Base-by-base conservation (phyloP, 2,329 filamentous ascomycete genomes). In the Coniosporium tulheliwenetii region DNA sequence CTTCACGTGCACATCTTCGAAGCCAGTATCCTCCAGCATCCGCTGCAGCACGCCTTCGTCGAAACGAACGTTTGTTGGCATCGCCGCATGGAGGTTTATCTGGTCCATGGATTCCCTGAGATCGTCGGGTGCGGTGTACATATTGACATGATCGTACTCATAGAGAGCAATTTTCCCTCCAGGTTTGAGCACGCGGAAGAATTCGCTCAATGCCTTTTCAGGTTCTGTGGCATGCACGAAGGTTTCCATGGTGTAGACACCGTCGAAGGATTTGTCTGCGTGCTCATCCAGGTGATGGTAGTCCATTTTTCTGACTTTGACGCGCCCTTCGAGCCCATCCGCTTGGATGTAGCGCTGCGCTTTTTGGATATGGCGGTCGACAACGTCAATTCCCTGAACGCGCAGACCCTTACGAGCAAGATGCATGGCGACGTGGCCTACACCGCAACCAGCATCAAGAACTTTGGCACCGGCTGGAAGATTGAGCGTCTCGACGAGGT, bases 161-260 rank as follows among this genome's bases (percentile, higher is more conserved):
- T n/a, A n/a, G n/a, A n/a, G n/a, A n/a, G n/a, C n/a, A n/a, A n/a
- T n/a, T n/a, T n/a, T n/a, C n/a, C n/a, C n/a, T n/a, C n/a, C n/a
- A n/a, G n/a, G n/a, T 33, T 33, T 33, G 9, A 33, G 31, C 31
- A 33, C 31, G 31, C 31, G 31, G 31, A 33, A n/a, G 31, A 33
- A 33, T n/a, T 33, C 31, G 9, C n/a, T 9, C 31, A 33, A n/a
- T 10, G n/a, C 31, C 31, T 33, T 33, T n/a, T n/a, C 9, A 33
- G 31, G 31, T 9, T 33, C 31, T n/a, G 9, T n/a, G 31, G 70
- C 67, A 47, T 75, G 70, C 0, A 72, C 69, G 37, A 75, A 63
- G 0, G 69, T 71, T 51, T 75, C 69, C 64, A 73, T 69, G 0
- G 70, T 73, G 50, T 73, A 75, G 26, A 68, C 54, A 3, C 69